Evolutionary conservation across 768 basidiomycete species (phyloP).

Genomic region (Candolleomyces eurysporus): DNA sequence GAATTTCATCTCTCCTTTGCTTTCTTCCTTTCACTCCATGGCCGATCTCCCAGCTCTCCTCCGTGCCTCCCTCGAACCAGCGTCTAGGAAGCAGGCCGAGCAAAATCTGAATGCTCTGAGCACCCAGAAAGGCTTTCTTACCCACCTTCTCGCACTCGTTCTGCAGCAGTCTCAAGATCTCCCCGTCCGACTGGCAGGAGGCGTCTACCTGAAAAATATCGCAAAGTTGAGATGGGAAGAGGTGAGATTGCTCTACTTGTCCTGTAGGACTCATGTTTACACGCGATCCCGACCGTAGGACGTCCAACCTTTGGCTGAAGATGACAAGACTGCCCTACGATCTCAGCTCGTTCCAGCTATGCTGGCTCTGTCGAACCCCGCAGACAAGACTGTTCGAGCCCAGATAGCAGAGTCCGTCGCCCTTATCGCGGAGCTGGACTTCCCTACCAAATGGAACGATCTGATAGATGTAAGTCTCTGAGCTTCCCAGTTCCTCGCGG

Average conservation of each 20-base stretch:
- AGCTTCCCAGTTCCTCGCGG: background rate
- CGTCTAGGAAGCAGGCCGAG: constrained; percentile 78
- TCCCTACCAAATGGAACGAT: constrained; percentile 84
- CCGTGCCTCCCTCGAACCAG: constrained; percentile 66
- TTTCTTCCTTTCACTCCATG: constrained; percentile 38
- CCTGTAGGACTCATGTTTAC: background rate
- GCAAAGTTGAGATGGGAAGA: constrained; percentile 88
- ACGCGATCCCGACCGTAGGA: constrained; percentile 42
- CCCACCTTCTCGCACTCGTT: constrained; percentile 75
- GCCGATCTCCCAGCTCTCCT: constrained; percentile 69
- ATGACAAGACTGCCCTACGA: constrained; percentile 74
- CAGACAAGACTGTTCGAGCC: constrained; percentile 70
- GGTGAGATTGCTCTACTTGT: constrained; percentile 39
- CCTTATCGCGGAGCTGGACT: constrained; percentile 88
- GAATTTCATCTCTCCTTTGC: background rate
- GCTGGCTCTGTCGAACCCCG: constrained; percentile 75
- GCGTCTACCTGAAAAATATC: constrained; percentile 91
- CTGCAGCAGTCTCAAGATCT: constrained; percentile 66
- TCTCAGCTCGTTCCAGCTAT: constrained; percentile 85
- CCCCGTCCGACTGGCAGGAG: constrained; percentile 76
- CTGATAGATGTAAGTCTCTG: constrained; percentile 77
- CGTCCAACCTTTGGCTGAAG: constrained; percentile 63
- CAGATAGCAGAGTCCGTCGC: constrained; percentile 94
- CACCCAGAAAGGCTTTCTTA: constrained; percentile 73
- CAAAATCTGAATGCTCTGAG: constrained; percentile 67